Conservation (phyloP, 345 rosid species). For the Salix purpurea region DNA sequence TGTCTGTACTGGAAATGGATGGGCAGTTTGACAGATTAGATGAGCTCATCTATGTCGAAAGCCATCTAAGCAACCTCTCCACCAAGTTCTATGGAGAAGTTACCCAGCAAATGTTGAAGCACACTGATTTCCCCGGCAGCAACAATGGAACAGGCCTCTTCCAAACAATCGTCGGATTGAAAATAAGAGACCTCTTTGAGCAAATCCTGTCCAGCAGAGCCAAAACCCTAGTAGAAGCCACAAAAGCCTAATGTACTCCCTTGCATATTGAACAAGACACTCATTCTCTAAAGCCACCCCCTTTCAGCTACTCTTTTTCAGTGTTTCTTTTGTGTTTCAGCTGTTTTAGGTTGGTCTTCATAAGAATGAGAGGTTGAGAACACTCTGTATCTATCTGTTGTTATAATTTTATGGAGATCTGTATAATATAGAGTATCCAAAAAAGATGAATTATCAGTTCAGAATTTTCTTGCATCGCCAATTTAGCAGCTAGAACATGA, state of each 20-base stretch:
- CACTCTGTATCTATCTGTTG: conserved; percentile 13
- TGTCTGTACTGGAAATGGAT: conserved; percentile 92
- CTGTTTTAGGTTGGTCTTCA: conserved; percentile 18
- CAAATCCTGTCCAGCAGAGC: conserved; percentile 58
- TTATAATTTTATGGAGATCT: conserved; percentile 30
- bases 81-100: conserved; percentile 92
- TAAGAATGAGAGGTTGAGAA: conserved; percentile 3
- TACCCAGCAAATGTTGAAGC: conserved; percentile 94
- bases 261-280: neutral
- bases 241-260: conserved; percentile 43
- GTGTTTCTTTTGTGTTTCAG: neutral
- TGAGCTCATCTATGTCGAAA: conserved; percentile 90
- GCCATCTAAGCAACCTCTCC: conserved; percentile 90
- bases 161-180: conserved; percentile 85
- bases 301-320: conserved; percentile 1
- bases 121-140: conserved; percentile 92
- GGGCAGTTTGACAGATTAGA: conserved; percentile 94
- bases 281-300: neutral
- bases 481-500: neutral
- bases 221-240: conserved; percentile 48
- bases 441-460: conserved; percentile 29
- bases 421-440: conserved; percentile 33
- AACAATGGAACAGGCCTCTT: conserved; percentile 94
- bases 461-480: conserved; percentile 6
- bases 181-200: conserved; percentile 87